Percentiles rank a stretch among this genome's conserved stretches.
Evolutionary conservation across 2,329 filamentous ascomycete species (phyloP).

Genomic region (Colletotrichum sp.): DNA sequence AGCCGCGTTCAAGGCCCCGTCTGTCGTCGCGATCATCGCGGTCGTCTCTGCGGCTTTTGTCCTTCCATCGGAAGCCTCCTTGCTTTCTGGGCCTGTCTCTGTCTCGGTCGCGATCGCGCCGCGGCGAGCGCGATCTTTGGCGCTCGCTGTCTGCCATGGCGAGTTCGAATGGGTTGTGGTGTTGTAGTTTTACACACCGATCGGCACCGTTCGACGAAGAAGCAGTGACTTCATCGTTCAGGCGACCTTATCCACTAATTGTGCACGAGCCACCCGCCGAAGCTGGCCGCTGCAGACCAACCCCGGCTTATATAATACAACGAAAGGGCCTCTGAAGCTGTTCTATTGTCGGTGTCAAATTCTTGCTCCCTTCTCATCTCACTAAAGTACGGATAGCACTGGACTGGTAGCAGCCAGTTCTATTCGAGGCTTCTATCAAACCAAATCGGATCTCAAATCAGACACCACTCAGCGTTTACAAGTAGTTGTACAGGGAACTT

Average conservation of each 20-base stretch:
- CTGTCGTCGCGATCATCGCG: conserved; percentile 39
- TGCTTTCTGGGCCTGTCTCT: conserved; percentile 14
- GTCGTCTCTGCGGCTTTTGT: conserved; percentile 53
- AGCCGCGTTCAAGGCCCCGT: conserved; percentile 55
- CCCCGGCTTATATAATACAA: neutral
- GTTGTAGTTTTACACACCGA: rapidly evolving
- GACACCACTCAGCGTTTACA: too few species aligned
- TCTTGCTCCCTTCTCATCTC: neutral
- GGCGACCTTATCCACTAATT: neutral
- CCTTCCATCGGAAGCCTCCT: conserved; percentile 63
- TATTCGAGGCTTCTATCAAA: neutral
- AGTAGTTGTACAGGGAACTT: neutral
- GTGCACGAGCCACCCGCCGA: neutral
- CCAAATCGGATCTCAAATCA: neutral
- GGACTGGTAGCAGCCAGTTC: neutral
- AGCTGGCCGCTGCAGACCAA: neutral
- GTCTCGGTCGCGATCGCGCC: conserved; percentile 17
- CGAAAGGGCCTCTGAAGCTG: neutral
- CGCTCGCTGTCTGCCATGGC: conserved; percentile 18
- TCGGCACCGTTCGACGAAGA: neutral
- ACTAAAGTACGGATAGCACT: neutral
- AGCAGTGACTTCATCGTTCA: neutral
- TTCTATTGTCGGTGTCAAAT: neutral
- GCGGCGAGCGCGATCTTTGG: conserved; percentile 20
- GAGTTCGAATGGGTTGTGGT: neutral